phyloP scores from a whole-genome alignment of 1,139 yeast species.

The Chernovozyma sophiae-reginae region DNA sequence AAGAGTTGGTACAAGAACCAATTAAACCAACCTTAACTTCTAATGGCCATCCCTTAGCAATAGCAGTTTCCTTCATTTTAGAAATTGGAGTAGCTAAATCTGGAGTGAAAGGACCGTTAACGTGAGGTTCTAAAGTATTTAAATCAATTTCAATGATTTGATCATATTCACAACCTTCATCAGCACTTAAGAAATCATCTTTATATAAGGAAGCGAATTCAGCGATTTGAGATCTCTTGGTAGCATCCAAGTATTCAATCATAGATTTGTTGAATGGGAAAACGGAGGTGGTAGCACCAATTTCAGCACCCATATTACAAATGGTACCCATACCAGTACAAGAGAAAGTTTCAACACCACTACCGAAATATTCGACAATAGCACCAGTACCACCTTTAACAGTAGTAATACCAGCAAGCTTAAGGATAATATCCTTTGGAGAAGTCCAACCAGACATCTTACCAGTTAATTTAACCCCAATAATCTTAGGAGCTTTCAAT shows the following conservation, averaged over 20 bases:
- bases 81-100: slow-evolving; percentile 98
- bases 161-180: slow-evolving; percentile 93
- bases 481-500: slow-evolving; percentile 95
- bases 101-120: slow-evolving; percentile 99
- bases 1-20: slow-evolving; percentile 99
- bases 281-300: slow-evolving; percentile 97
- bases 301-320: slow-evolving; percentile 99
- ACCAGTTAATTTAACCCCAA: slow-evolving; percentile 97
- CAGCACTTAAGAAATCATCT: slow-evolving; percentile 80
- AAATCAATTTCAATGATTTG: slow-evolving; percentile 93
- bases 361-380: slow-evolving; percentile 96
- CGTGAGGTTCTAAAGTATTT: slow-evolving; percentile 92
- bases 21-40: slow-evolving; percentile 94
- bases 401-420: slow-evolving; percentile 94
- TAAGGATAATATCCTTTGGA: slow-evolving; percentile 95
- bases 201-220: slow-evolving; percentile 74
- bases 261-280: slow-evolving; percentile 95
- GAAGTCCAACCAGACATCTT: slow-evolving; percentile 96
- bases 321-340: slow-evolving; percentile 99
- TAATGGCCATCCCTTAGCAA: slow-evolving; percentile 87
- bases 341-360: slow-evolving; percentile 92
- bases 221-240: slow-evolving; percentile 80
- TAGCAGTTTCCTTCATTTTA: slow-evolving; percentile 84
- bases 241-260: slow-evolving; percentile 85
- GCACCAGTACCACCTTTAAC: slow-evolving; percentile 99